Conservation (phyloP, 1,284 basidiomycete genomes). For the Ceratobasidium sp. region DNA sequence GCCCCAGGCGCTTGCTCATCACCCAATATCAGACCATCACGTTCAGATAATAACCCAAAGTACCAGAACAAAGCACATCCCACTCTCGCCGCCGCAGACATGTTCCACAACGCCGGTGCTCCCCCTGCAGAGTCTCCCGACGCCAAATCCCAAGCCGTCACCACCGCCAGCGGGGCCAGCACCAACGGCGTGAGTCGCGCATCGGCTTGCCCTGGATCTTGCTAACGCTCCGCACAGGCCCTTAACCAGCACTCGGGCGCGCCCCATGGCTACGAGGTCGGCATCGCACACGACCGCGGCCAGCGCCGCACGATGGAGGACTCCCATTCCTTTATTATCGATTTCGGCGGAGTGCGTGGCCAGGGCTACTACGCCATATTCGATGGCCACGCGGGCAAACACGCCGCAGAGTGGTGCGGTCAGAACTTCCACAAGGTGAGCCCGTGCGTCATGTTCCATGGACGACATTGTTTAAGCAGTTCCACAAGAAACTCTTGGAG, state of each 20-base stretch:
- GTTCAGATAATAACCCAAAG: constrained; percentile 26
- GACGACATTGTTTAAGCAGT: too few relatives aligned
- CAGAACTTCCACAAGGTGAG: constrained; percentile 91
- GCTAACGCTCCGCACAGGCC: constrained; percentile 55
- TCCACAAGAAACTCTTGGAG: constrained; percentile 53
- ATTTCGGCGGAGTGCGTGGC: constrained; percentile 88
- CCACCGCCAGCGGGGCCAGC: constrained; percentile 70
- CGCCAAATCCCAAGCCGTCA: constrained; percentile 78
- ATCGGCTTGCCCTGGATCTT: not conserved
- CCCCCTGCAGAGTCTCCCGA: constrained; percentile 51
- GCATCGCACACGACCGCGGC: constrained; percentile 91
- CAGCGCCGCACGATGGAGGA: constrained; percentile 97
- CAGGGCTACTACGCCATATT: constrained; percentile 99
- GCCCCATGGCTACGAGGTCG: constrained; percentile 76
- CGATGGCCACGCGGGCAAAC: constrained; percentile 98
- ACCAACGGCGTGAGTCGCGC: constrained; percentile 73
- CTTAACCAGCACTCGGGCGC: constrained; percentile 55
- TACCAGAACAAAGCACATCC: constrained; percentile 32
- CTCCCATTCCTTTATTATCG: constrained; percentile 93
- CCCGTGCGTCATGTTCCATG: not conserved
- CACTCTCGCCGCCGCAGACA: constrained; percentile 8
- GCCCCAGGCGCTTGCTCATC: constrained; percentile 11
- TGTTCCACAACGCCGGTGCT: not conserved
- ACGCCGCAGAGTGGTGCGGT: constrained; percentile 99
- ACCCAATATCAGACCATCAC: constrained; percentile 1